These are phyloP conservation scores for Metschnikowia baotianmanensis DNA, from an alignment of 805 yeast genomes.

Conservation along the genomic window DNA sequence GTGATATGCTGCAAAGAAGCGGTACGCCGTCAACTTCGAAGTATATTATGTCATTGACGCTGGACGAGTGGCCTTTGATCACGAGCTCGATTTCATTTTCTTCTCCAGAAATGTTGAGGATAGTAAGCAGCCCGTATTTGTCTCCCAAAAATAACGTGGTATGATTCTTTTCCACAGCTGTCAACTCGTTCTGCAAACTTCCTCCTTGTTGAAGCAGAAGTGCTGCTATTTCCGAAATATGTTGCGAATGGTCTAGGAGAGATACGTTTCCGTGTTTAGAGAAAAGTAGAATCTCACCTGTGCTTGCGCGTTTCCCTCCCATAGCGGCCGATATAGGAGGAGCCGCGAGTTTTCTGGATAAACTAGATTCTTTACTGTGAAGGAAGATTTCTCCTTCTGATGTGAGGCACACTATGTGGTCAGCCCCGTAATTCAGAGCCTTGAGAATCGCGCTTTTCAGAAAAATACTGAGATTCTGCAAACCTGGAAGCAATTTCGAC, in stretches of 20 bases:
- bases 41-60: slow-evolving; percentile 44
- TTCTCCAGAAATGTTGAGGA: slow-evolving; percentile 23
- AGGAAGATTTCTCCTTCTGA: slow-evolving; percentile 1
- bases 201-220: slow-evolving; percentile 4
- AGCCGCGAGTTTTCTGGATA: neutral
- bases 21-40: slow-evolving; percentile 28
- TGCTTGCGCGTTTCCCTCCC: slow-evolving; percentile 9
- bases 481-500: slow-evolving; percentile 1
- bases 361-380: neutral
- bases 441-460: slow-evolving; percentile 1
- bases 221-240: neutral
- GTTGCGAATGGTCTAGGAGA: slow-evolving; percentile 1
- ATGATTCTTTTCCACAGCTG: slow-evolving; percentile 36
- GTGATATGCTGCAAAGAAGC: slow-evolving; percentile 47
- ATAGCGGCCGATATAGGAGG: slow-evolving; percentile 4
- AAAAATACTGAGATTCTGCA: neutral
- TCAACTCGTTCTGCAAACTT: slow-evolving; percentile 37
- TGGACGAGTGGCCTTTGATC: slow-evolving; percentile 50
- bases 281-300: slow-evolving; percentile 17
- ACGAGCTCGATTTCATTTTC: slow-evolving; percentile 20
- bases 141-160: slow-evolving; percentile 45
- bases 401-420: slow-evolving; percentile 6
- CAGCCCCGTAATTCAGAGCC: slow-evolving; percentile 1
- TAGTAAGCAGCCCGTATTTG: slow-evolving; percentile 42
- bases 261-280: slow-evolving; percentile 24